phyloP scores from a whole-genome alignment of 176 grass and related monocot genomes.

The Secale cereale region DNA sequence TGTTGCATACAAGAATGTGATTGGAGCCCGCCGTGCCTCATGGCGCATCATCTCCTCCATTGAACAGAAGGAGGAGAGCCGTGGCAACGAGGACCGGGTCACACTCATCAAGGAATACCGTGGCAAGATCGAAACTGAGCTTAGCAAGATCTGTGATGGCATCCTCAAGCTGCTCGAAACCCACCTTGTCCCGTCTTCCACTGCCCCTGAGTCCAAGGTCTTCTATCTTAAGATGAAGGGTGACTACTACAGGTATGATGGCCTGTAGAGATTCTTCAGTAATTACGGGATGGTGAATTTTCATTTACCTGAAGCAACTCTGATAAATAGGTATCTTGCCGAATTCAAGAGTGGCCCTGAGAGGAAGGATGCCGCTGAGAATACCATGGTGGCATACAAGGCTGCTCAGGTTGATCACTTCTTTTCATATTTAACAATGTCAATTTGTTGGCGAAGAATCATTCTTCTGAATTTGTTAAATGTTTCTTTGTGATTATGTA shows the following conservation, averaged over 20 bases:
- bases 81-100: conserved; percentile 70
- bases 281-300: neutral
- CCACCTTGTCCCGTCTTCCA: conserved; percentile 77
- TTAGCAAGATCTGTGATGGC: conserved; percentile 75
- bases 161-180: conserved; percentile 78
- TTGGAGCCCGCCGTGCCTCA: conserved; percentile 68
- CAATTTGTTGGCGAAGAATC: neutral
- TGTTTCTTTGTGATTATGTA: neutral
- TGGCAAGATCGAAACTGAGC: conserved; percentile 67
- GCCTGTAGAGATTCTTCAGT: neutral
- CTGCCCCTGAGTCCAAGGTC: conserved; percentile 74
- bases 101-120: conserved; percentile 76
- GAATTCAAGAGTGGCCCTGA: conserved; percentile 75
- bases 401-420: conserved; percentile 56
- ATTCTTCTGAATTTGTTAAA: neutral
- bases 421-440: neutral
- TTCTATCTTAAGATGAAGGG: conserved; percentile 98
- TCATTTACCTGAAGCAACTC: conserved; percentile 22
- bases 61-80: conserved; percentile 86
- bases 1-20: conserved; percentile 89
- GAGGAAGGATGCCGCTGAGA: conserved; percentile 80
- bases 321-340: conserved; percentile 74
- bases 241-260: conserved; percentile 81
- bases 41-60: conserved; percentile 92
- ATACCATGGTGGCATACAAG: conserved; percentile 78